Conservation (phyloP, 768 basidiomycete species). For the Amanita brunnescens region DNA sequence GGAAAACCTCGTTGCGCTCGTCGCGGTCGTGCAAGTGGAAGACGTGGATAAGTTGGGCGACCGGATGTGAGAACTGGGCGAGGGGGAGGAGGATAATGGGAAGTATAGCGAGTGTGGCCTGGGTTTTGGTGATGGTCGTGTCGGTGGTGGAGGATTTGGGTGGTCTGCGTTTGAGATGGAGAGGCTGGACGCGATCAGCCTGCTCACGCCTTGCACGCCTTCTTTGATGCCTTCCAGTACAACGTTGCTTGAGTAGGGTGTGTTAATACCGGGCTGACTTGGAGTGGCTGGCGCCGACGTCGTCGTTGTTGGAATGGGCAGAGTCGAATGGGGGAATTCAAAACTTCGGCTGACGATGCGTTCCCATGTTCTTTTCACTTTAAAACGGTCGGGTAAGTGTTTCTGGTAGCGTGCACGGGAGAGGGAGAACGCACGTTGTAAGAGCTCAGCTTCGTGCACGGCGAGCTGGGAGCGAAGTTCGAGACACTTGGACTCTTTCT, state of each 20-base stretch:
- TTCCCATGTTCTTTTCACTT: slow-evolving; percentile 82
- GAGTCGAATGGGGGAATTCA: slow-evolving; percentile 16
- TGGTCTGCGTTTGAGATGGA: slow-evolving; percentile 4
- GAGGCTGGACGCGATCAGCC: slow-evolving; percentile 45
- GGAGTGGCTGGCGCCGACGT: slow-evolving; percentile 10
- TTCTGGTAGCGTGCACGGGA: background rate
- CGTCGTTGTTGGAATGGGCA: slow-evolving; percentile 3
- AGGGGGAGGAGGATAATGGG: background rate
- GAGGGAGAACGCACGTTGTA: slow-evolving; percentile 37
- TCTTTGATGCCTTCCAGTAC: slow-evolving; percentile 56
- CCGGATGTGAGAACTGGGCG: slow-evolving; percentile 8
- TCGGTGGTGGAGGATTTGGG: background rate
- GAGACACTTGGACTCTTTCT: slow-evolving; percentile 78
- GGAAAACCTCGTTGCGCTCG: slow-evolving; percentile 24
- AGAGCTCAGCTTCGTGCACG: slow-evolving; percentile 63
- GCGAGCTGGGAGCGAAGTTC: slow-evolving; percentile 71
- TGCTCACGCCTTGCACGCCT: slow-evolving; percentile 50
- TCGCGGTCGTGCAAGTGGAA: slow-evolving; percentile 19
- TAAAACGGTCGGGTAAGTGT: background rate
- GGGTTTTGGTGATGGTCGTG: background rate
- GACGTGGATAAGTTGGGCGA: slow-evolving; percentile 21
- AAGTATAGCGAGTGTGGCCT: background rate
- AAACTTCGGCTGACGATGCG: slow-evolving; percentile 64
- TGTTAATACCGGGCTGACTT: slow-evolving; percentile 10
- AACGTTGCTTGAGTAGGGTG: slow-evolving; percentile 26